Evolutionary conservation across 495 filamentous ascomycete species (phyloP).

Genomic region (Xylaria bambusicola): DNA sequence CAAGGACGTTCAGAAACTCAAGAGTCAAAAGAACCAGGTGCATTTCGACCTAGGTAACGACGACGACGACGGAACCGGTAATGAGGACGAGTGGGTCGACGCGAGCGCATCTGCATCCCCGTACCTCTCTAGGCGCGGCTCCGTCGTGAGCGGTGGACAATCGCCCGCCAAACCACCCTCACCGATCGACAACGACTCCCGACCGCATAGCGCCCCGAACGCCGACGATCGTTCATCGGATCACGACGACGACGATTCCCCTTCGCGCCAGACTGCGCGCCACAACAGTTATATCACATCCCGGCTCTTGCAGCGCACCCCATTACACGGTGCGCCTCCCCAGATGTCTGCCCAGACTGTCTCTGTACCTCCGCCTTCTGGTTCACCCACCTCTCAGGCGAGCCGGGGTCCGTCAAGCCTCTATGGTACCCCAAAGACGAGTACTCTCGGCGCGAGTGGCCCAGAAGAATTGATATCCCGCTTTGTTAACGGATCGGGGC

Average conservation of each 20-base stretch:
- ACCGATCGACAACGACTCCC: constrained; percentile 22
- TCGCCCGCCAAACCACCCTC: constrained; percentile 29
- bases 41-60: constrained; percentile 56
- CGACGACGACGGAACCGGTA: constrained; percentile 47
- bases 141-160: constrained; percentile 42
- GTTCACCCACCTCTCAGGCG: constrained; percentile 41
- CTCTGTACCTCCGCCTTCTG: constrained; percentile 46
- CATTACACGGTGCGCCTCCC: constrained; percentile 58
- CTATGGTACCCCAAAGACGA: constrained; percentile 41
- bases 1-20: constrained; percentile 42
- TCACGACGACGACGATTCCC: constrained; percentile 24
- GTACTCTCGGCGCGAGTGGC: constrained; percentile 44
- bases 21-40: constrained; percentile 41
- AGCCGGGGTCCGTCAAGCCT: constrained; percentile 40
- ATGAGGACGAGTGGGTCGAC: constrained; percentile 58
- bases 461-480: constrained; percentile 52
- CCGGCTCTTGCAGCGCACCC: constrained; percentile 57
- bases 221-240: constrained; percentile 21
- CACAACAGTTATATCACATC: constrained; percentile 57
- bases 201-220: constrained; percentile 19
- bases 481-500: constrained; percentile 49
- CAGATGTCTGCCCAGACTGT: constrained; percentile 61
- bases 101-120: constrained; percentile 58
- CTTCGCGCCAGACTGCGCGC: constrained; percentile 31
- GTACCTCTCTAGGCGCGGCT: constrained; percentile 51